phyloP scores from a whole-genome alignment of 73 alveolate genomes.

The Paramecium sonneborni region DNA sequence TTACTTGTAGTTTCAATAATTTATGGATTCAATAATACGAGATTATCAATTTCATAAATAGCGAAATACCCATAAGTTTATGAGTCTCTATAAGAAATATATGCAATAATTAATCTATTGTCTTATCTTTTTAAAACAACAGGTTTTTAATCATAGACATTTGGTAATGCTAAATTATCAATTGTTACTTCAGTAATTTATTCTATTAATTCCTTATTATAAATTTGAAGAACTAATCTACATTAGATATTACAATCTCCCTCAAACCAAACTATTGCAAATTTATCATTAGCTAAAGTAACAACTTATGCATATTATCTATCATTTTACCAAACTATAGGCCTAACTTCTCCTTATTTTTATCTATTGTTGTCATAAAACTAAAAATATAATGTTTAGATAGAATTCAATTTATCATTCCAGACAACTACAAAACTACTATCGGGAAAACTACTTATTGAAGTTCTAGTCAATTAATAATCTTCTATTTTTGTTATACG shows the following conservation, averaged over 20 bases:
- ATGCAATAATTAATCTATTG: neutral
- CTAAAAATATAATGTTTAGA: neutral
- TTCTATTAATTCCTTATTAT: neutral
- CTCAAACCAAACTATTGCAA: constrained; percentile 3
- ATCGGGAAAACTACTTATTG: neutral
- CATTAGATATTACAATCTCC: constrained; percentile 7
- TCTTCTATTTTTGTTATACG: neutral
- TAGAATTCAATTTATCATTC: neutral
- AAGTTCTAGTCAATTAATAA: neutral
- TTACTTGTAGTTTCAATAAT: neutral
- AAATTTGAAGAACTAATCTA: neutral
- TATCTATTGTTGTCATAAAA: neutral
- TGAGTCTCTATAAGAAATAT: neutral
- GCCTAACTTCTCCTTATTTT: neutral
- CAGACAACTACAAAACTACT: neutral
- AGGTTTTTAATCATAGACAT: neutral
- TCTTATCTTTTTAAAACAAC: neutral
- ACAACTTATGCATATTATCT: neutral
- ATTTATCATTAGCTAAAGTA: neutral
- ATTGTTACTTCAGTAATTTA: neutral
- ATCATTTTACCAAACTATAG: neutral
- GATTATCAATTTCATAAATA: neutral
- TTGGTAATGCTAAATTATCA: neutral
- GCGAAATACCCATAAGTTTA: neutral
- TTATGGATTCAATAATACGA: neutral